A percentile compares a stretch with the other conserved stretches of the same genome.
phyloP scores from a whole-genome alignment of 179 eudicot species.

The Silene noctiflora region DNA sequence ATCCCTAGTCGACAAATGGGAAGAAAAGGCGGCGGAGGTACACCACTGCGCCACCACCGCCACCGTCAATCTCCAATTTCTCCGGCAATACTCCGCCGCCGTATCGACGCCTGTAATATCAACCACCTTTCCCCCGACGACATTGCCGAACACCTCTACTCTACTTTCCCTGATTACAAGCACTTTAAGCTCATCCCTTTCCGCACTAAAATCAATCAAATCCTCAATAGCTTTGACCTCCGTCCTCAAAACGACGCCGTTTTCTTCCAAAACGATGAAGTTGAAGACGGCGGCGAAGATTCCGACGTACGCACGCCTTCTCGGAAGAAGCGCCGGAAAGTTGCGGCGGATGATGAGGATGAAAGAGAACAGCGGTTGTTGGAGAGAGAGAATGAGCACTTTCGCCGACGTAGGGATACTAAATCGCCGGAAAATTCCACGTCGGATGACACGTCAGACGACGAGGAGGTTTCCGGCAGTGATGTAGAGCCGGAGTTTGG shows the following conservation, averaged over 20 bases:
- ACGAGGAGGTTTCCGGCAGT: conserved; percentile 25
- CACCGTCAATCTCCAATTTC: conserved; percentile 20
- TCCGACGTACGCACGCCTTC: conserved; percentile 15
- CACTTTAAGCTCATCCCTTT: conserved; percentile 28
- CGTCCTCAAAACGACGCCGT: background rate
- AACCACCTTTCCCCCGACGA: conserved; percentile 33
- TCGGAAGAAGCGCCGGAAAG: conserved; percentile 33
- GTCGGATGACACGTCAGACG: conserved; percentile 31
- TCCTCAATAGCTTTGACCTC: conserved; percentile 2
- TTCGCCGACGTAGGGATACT: conserved; percentile 10
- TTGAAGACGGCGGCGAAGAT: conserved; percentile 11
- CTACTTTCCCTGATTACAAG: conserved; percentile 28
- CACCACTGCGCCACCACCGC: background rate
- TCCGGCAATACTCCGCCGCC: conserved; percentile 31
- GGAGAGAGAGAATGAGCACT: conserved; percentile 17
- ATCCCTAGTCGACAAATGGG: conserved; percentile 19
- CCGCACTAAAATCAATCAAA: conserved; percentile 21
- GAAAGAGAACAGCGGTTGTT: conserved; percentile 1
- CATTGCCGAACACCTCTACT: conserved; percentile 42
- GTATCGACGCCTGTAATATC: conserved; percentile 30
- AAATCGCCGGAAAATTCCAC: background rate
- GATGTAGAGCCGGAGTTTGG: background rate
- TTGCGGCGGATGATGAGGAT: conserved; percentile 12
- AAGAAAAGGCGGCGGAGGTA: conserved; percentile 22
- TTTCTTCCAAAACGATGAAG: conserved; percentile 3